phyloP scores from a whole-genome alignment of 805 yeast genomes.

The Kodamaea hsintzibuensis region DNA sequence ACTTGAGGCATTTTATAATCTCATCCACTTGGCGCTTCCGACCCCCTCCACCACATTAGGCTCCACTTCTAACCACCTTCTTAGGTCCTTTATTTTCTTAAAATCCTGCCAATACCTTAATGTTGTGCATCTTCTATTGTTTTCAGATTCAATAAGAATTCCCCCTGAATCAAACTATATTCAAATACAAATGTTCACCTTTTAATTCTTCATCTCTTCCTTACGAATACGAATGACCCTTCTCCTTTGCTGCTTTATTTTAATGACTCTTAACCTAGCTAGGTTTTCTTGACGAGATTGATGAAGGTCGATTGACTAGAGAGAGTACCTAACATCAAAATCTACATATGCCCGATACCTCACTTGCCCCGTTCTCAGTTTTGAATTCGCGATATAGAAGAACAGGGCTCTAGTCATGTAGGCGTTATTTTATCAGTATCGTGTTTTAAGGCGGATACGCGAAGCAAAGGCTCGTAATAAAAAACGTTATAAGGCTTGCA shows the following conservation, averaged over 20 bases:
- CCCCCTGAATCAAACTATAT: neutral
- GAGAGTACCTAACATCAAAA: too few relatives aligned
- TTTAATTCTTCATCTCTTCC: neutral
- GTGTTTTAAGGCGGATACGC: neutral
- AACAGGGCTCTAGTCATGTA: neutral
- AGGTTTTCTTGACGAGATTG: too few relatives aligned
- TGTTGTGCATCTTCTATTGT: neutral
- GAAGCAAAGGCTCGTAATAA: neutral
- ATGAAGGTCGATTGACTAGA: too few relatives aligned
- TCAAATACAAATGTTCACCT: too few relatives aligned
- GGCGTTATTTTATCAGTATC: neutral
- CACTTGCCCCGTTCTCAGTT: neutral
- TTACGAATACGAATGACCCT: neutral
- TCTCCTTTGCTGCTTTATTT: neutral
- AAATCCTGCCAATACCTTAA: neutral
- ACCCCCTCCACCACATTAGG: neutral
- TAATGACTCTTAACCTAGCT: neutral
- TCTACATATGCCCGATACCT: neutral
- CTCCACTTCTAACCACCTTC: neutral
- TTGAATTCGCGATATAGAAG: neutral
- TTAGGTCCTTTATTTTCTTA: neutral
- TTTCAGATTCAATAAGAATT: neutral
- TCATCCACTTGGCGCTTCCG: neutral
- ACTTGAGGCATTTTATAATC: neutral
- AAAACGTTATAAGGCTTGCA: neutral